Evolutionary conservation across 2,329 filamentous ascomycete species (phyloP).

Genomic region (Arthrobotrys musiformis): DNA sequence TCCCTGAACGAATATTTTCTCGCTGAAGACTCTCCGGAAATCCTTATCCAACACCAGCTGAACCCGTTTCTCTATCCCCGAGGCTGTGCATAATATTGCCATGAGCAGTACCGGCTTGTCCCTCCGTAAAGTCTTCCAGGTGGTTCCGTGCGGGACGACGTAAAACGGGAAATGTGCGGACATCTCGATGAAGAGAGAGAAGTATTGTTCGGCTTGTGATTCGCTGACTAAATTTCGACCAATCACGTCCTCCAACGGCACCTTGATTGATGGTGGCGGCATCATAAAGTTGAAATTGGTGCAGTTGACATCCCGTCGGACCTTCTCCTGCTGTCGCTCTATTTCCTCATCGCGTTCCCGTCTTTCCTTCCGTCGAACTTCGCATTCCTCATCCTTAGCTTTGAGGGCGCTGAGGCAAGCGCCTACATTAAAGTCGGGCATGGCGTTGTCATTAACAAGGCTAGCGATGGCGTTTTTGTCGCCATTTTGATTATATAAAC

Average conservation of each 20-base stretch:
- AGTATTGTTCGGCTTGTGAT: slow-evolving; percentile 64
- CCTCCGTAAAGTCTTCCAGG: slow-evolving; percentile 65
- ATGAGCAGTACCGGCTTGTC: slow-evolving; percentile 68
- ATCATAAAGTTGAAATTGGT: slow-evolving; percentile 23
- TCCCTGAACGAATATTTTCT: slow-evolving; percentile 70
- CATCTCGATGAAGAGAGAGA: slow-evolving; percentile 63
- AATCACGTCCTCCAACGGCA: slow-evolving; percentile 39
- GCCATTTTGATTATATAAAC: slow-evolving; percentile 58
- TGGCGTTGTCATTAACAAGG: slow-evolving; percentile 63
- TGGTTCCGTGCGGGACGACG: slow-evolving; percentile 63
- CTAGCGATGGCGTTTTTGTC: slow-evolving; percentile 67
- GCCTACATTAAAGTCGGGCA: slow-evolving; percentile 31
- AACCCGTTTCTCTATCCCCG: slow-evolving; percentile 67
- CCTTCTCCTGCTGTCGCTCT: background rate
- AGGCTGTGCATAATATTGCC: slow-evolving; percentile 68
- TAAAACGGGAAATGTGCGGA: slow-evolving; percentile 67
- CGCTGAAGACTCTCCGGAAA: slow-evolving; percentile 69
- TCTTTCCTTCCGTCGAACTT: background rate
- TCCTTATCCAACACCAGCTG: slow-evolving; percentile 70
- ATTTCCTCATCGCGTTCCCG: slow-evolving; percentile 6
- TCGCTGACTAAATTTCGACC: slow-evolving; percentile 58
- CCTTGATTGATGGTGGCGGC: slow-evolving; percentile 5
- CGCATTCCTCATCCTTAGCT: slow-evolving; percentile 16
- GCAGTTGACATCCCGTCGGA: slow-evolving; percentile 20
- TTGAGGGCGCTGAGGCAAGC: slow-evolving; percentile 20